These are phyloP conservation scores for Nemania sp. DNA, from an alignment of 2,329 filamentous ascomycete species.

Conservation along the genomic window DNA sequence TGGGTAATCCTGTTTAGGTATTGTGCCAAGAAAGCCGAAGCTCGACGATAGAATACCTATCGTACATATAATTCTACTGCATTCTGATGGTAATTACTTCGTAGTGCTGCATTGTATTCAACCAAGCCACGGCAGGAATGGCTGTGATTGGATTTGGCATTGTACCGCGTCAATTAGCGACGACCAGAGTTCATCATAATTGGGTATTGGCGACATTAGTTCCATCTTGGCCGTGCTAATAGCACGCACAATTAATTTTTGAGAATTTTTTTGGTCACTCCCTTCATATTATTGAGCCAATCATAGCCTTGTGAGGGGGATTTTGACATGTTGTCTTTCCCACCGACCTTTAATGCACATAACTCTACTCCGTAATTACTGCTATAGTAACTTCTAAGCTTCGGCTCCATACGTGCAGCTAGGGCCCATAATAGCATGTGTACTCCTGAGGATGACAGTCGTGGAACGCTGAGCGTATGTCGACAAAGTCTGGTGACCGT, in stretches of 20 bases:
- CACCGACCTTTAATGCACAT: constrained; percentile 12
- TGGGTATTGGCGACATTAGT: neutral
- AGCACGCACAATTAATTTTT: neutral
- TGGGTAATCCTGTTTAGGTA: too few species aligned
- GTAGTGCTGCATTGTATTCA: too few species aligned
- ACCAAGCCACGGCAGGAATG: neutral
- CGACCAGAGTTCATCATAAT: constrained; percentile 1
- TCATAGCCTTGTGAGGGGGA: neutral
- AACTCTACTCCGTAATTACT: constrained; percentile 7
- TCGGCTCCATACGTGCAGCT: constrained; percentile 10
- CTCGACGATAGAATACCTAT: too few species aligned
- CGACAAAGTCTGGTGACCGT: constrained; percentile 19
- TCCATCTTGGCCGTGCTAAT: constrained; percentile 2
- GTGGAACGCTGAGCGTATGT: constrained; percentile 21
- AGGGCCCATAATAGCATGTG: constrained; percentile 4
- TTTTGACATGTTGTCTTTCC: constrained; percentile 7
- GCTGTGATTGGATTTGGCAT: neutral
- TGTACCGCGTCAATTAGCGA: constrained; percentile 6
- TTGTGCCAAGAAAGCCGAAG: too few species aligned
- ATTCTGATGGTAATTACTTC: too few species aligned
- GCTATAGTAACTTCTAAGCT: constrained; percentile 10
- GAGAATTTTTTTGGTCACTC: constrained; percentile 7
- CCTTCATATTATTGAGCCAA: constrained; percentile 2
- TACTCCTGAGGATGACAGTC: constrained; percentile 18
- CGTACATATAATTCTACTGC: constrained; percentile 11